Percentiles rank a stretch among this genome's conserved stretches.
These are phyloP conservation scores for Blastobotrys parvus DNA, from an alignment of 805 yeast genomes.

Conservation along the genomic window DNA sequence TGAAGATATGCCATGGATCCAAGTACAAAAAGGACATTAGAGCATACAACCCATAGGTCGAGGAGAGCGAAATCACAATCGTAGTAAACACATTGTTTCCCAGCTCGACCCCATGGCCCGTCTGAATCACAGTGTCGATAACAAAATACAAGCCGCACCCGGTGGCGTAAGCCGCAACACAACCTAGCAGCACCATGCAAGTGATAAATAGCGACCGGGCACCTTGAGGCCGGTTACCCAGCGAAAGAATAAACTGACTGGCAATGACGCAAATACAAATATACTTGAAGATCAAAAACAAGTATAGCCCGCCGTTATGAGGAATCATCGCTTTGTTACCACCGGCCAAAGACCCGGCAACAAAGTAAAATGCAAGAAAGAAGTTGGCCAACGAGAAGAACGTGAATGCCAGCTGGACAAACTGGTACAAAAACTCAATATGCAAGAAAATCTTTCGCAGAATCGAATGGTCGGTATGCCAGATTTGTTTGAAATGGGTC, in stretches of 20 bases:
- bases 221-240: constrained; percentile 98
- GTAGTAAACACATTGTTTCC: constrained; percentile 44
- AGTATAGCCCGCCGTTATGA: constrained; percentile 62
- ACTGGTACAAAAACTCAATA: constrained; percentile 83
- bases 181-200: constrained; percentile 61
- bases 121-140: constrained; percentile 40
- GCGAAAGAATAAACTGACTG: constrained; percentile 83
- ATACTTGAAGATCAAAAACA: constrained; percentile 81
- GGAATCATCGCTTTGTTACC: constrained; percentile 31
- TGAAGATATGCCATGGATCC: constrained; percentile 94
- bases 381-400: constrained; percentile 91
- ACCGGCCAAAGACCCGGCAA: constrained; percentile 73
- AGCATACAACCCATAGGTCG: constrained; percentile 86
- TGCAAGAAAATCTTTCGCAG: constrained; percentile 76
- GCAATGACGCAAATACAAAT: constrained; percentile 73
- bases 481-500: constrained; percentile 75
- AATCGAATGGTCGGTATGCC: constrained; percentile 80
- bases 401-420: constrained; percentile 69
- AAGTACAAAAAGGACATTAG: constrained; percentile 75
- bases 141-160: constrained; percentile 79
- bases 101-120: constrained; percentile 24
- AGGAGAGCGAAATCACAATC: constrained; percentile 72
- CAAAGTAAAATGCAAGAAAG: constrained; percentile 83
- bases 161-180: constrained; percentile 76
- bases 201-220: constrained; percentile 69